Evolutionary conservation across 176 grass and related monocot species (phyloP).

Genomic region (Aegilops sharonensis): DNA sequence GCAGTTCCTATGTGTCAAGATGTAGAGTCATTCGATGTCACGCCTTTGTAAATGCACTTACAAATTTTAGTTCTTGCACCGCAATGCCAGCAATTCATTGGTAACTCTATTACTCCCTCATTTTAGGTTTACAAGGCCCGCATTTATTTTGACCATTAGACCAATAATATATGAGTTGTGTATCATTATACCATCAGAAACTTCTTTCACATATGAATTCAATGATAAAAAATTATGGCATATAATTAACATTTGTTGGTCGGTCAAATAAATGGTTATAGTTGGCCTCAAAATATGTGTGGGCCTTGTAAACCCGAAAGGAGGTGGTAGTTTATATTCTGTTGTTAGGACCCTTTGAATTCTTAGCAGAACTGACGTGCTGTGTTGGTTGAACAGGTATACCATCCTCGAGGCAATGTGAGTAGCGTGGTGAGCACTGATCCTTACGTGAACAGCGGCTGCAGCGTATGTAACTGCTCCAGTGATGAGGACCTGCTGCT

Average conservation of each 20-base stretch:
- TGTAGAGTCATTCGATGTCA: too few species aligned
- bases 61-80: background rate
- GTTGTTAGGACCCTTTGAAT: background rate
- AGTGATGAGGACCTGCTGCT: constrained; percentile 55
- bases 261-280: too few species aligned
- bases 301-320: too few species aligned
- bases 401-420: constrained; percentile 53
- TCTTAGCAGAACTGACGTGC: background rate
- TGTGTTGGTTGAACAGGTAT: constrained; percentile 38
- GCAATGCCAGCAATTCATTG: background rate
- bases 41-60: background rate
- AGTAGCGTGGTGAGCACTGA: constrained; percentile 27
- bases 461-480: constrained; percentile 50
- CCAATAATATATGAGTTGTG: too few species aligned
- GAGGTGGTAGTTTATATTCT: background rate
- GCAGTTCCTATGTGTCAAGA: too few species aligned
- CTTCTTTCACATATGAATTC: too few species aligned
- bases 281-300: too few species aligned
- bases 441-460: constrained; percentile 38
- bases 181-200: too few species aligned
- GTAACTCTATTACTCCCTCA: background rate
- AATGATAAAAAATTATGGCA: too few species aligned
- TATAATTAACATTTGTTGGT: too few species aligned
- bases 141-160: too few species aligned
- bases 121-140: too few species aligned